These are phyloP conservation scores for Sporothrix brunneoviolacea DNA, from an alignment of 2,329 filamentous ascomycete genomes.

Conservation along the genomic window DNA sequence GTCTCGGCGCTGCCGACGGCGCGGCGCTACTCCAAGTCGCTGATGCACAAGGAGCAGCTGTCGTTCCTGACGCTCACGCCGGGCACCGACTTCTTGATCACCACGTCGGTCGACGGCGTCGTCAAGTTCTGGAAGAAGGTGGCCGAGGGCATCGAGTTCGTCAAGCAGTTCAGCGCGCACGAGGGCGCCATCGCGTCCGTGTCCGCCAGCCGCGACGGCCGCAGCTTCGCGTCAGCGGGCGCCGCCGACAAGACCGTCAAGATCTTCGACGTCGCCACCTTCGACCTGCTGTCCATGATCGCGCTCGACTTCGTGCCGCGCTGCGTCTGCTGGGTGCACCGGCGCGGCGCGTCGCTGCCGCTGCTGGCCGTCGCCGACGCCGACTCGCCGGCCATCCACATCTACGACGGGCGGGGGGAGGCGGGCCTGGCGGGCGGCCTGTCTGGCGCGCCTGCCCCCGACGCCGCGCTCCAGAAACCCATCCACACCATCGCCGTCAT, in stretches of 20 bases:
- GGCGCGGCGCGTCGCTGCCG: constrained; percentile 78
- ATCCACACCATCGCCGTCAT: constrained; percentile 71
- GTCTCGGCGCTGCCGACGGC: constrained; percentile 80
- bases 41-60: constrained; percentile 98
- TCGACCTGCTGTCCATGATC: constrained; percentile 79
- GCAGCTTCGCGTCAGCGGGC: constrained; percentile 88
- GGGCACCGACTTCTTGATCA: constrained; percentile 89
- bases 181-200: constrained; percentile 75
- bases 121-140: constrained; percentile 99
- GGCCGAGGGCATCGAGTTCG: constrained; percentile 85
- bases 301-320: constrained; percentile 68
- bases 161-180: constrained; percentile 95
- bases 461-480: constrained; percentile 37
- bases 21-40: constrained; percentile 79
- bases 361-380: constrained; percentile 78
- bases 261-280: constrained; percentile 77
- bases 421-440: constrained; percentile 28
- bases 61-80: constrained; percentile 84
- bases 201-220: constrained; percentile 80
- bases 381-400: constrained; percentile 61
- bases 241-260: constrained; percentile 64
- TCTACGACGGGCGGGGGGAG: constrained; percentile 89
- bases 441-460: background rate
- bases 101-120: constrained; percentile 86
- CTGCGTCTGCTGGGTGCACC: constrained; percentile 88